These are phyloP conservation scores for Blastocystis sp. DNA, from an alignment of 352 stramenopile species.

Conservation along the genomic window DNA sequence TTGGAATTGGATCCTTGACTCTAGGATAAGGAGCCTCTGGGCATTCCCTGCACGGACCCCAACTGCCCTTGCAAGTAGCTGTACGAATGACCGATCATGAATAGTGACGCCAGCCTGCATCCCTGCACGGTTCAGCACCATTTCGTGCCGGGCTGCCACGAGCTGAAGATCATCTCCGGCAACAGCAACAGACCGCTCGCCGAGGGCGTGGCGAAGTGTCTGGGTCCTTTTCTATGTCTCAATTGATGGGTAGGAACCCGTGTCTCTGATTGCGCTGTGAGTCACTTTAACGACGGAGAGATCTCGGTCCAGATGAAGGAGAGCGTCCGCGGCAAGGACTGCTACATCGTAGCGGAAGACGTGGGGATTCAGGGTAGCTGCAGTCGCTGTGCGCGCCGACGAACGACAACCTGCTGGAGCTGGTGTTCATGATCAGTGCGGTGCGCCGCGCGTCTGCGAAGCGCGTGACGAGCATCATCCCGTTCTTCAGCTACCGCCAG, in stretches of 20 bases:
- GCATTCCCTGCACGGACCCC: conserved; percentile 22
- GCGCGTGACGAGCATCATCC: conserved; percentile 87
- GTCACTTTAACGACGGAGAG: conserved; percentile 85
- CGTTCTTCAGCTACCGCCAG: conserved; percentile 76
- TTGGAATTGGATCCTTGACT: not conserved
- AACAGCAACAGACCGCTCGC: conserved; percentile 84
- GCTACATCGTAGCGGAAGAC: conserved; percentile 79
- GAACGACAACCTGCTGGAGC: conserved; percentile 89
- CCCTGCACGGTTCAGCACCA: conserved; percentile 83
- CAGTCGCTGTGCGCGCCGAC: conserved; percentile 85
- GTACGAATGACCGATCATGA: too few relatives aligned
- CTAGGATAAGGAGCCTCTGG: conserved; percentile 37
- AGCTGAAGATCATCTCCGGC: conserved; percentile 87
- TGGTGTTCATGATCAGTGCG: conserved; percentile 88
- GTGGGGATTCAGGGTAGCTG: conserved; percentile 73
- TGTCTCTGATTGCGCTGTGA: conserved; percentile 82
- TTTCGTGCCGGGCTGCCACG: conserved; percentile 85
- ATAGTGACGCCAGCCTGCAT: conserved; percentile 72
- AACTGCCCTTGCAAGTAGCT: conserved; percentile 56
- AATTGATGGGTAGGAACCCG: conserved; percentile 75
- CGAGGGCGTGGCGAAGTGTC: conserved; percentile 81
- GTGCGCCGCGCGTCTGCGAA: conserved; percentile 86
- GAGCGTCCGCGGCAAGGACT: conserved; percentile 86
- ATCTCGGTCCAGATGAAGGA: conserved; percentile 87
- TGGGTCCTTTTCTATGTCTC: conserved; percentile 69